Evolutionary conservation across 768 basidiomycete genomes (phyloP).

Genomic region (Mycena amicta): DNA sequence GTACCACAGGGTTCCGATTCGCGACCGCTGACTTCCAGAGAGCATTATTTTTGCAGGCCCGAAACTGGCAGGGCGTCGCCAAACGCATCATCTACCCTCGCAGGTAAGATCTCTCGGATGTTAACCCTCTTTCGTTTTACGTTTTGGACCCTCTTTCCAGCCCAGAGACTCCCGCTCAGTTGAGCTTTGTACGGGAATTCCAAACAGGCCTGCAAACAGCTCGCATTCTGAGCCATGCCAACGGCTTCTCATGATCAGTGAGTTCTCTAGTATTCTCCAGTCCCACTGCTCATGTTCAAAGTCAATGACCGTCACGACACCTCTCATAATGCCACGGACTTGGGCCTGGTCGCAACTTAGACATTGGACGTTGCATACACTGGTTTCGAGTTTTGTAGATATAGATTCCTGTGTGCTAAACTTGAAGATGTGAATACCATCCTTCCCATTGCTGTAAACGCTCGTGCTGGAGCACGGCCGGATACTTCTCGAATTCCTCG

Average conservation of each 20-base stretch:
- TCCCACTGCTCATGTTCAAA: too few species aligned
- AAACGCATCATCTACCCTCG: constrained; percentile 76
- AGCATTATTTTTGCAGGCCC: constrained; percentile 32
- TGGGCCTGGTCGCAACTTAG: too few species aligned
- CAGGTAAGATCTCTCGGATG: constrained; percentile 32
- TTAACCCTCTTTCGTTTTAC: not conserved
- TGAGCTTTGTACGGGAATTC: not conserved
- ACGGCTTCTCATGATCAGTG: not conserved
- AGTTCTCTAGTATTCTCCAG: too few species aligned
- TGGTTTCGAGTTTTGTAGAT: too few species aligned
- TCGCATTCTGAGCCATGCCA: not conserved
- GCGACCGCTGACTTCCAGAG: constrained; percentile 68
- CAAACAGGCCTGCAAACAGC: not conserved
- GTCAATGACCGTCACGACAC: too few species aligned
- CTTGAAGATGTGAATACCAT: not conserved
- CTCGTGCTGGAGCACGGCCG: not conserved
- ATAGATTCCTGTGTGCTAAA: not conserved
- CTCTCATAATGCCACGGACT: not conserved
- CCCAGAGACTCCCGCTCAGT: not conserved
- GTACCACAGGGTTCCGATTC: constrained; percentile 81
- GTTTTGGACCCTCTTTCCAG: not conserved
- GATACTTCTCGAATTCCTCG: not conserved
- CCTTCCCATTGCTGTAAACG: not conserved
- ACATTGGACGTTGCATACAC: too few species aligned
- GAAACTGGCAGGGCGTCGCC: constrained; percentile 74